These are phyloP conservation scores for Hibiscus syriacus DNA, from an alignment of 345 rosid genomes.

Conservation along the genomic window DNA sequence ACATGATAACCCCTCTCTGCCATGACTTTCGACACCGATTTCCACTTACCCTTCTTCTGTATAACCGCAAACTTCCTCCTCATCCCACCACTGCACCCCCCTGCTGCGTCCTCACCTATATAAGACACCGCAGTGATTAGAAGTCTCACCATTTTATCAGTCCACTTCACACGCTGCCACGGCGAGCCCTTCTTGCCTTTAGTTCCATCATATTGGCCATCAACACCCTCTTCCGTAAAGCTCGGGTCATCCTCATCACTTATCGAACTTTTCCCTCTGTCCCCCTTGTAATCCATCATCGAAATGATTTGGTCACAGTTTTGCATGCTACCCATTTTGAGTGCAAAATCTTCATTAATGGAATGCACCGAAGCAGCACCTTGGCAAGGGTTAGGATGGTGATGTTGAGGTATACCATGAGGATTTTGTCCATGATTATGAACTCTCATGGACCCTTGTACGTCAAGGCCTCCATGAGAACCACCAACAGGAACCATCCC, in stretches of 20 bases:
- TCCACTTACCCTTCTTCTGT: conserved; percentile 69
- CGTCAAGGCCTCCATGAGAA: conserved; percentile 63
- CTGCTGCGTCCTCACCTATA: conserved; percentile 57
- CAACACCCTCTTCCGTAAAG: conserved; percentile 62
- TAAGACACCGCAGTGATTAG: conserved; percentile 88
- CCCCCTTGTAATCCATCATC: conserved; percentile 44
- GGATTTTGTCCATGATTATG: conserved; percentile 42
- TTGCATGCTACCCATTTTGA: conserved; percentile 55
- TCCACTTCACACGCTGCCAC: conserved; percentile 96
- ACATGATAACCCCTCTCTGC: conserved; percentile 79
- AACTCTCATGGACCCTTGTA: conserved; percentile 59
- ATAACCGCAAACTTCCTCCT: conserved; percentile 67
- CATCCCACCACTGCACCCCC: conserved; percentile 41
- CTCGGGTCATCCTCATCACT: conserved; percentile 91
- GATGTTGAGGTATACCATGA: conserved; percentile 46
- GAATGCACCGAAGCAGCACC: conserved; percentile 33
- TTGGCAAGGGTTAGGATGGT: conserved; percentile 43
- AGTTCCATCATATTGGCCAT: conserved; percentile 39
- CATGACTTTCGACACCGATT: conserved; percentile 44
- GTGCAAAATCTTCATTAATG: conserved; percentile 56
- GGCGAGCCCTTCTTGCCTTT: conserved; percentile 61
- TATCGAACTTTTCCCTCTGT: conserved; percentile 45
- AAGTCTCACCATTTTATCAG: conserved; percentile 88
- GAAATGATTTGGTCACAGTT: conserved; percentile 47
- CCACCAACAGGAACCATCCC: conserved; percentile 57